Conservation (phyloP, 208 protist species). For the Leishmania arabica region DNA sequence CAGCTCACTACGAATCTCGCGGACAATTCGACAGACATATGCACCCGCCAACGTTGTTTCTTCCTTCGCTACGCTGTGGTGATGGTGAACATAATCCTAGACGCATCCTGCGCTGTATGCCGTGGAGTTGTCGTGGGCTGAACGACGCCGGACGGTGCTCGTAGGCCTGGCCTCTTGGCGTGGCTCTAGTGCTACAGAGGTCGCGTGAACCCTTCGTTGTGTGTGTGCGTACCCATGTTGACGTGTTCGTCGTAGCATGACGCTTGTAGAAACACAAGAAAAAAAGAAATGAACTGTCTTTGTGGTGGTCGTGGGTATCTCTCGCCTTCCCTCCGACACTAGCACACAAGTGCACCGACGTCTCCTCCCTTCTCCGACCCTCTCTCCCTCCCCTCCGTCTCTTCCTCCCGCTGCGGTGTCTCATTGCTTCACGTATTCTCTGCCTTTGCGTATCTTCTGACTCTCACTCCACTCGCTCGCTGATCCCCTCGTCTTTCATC, state of each 20-base stretch:
- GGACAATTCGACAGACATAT: not conserved
- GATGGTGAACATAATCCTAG: not conserved
- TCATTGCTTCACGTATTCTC: too few relatives aligned
- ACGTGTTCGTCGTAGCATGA: not conserved
- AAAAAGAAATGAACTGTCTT: not conserved
- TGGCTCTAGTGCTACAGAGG: not conserved
- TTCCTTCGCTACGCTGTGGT: not conserved
- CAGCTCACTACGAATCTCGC: not conserved
- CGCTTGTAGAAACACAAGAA: not conserved
- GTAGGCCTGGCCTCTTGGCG: not conserved
- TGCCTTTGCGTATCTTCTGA: not conserved
- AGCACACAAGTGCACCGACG: not conserved
- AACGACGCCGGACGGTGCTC: not conserved
- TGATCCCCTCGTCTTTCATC: too few relatives aligned
- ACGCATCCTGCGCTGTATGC: not conserved
- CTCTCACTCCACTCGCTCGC: too few relatives aligned
- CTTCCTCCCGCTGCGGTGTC: not conserved
- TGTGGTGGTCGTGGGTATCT: not conserved
- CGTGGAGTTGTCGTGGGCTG: not conserved
- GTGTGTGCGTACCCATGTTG: not conserved
- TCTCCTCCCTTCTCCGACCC: not conserved
- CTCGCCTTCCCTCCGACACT: not conserved
- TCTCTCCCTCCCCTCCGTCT: not conserved
- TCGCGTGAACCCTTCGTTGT: not conserved
- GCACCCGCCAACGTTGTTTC: not conserved